A percentile compares a stretch with the other conserved stretches of the same genome.
Evolutionary conservation across 2,329 filamentous ascomycete genomes (phyloP).

Genomic region (Chaetomiaceae sp.): DNA sequence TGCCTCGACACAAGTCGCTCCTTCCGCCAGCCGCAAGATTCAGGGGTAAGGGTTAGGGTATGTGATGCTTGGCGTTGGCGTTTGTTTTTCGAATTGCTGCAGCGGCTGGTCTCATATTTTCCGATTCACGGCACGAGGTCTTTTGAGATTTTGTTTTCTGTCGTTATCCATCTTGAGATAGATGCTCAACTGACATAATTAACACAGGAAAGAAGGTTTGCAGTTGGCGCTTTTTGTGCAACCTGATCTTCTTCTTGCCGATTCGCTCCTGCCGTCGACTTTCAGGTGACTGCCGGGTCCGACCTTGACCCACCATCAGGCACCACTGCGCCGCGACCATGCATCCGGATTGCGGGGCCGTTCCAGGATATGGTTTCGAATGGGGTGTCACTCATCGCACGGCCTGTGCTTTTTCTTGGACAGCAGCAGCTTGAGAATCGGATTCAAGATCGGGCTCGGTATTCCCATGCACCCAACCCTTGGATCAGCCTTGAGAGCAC

Average conservation of each 20-base stretch:
- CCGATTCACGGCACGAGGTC: too few relatives aligned
- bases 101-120: too few relatives aligned
- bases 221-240: background rate
- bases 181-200: too few relatives aligned
- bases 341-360: constrained; percentile 7
- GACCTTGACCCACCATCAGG: background rate
- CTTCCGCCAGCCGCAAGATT: background rate
- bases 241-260: background rate
- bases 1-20: background rate
- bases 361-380: background rate
- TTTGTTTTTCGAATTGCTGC: too few relatives aligned
- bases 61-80: background rate
- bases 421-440: background rate
- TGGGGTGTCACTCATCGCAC: background rate
- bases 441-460: background rate
- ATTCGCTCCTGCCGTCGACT: background rate
- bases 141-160: too few relatives aligned
- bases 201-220: too few relatives aligned
- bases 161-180: too few relatives aligned
- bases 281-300: background rate
- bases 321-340: constrained; percentile 3
- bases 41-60: constrained; percentile 4
- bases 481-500: constrained; percentile 2
- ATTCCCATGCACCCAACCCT: background rate
- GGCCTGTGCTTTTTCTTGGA: background rate